A percentile compares a stretch with the other conserved stretches of the same genome.
phyloP scores from a whole-genome alignment of 495 filamentous ascomycete species.

The Tuber indicum region DNA sequence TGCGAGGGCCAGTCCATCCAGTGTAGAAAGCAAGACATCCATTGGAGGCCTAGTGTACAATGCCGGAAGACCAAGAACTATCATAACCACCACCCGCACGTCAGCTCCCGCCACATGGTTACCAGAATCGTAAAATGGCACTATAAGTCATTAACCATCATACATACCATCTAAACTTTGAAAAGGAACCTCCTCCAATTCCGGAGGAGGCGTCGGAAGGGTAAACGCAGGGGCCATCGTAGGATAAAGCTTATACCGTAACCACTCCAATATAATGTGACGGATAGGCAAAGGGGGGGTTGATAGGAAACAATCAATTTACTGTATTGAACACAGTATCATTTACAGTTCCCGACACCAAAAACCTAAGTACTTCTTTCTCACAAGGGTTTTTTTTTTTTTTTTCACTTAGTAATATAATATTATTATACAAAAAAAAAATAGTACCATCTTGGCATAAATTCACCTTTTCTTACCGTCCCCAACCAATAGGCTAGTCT shows the following conservation, averaged over 20 bases:
- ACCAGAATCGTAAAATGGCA: not conserved
- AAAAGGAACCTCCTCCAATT: conserved; percentile 6
- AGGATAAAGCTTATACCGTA: not conserved
- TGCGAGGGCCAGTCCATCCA: conserved; percentile 42
- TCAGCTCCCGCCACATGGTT: conserved; percentile 1
- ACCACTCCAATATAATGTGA: not conserved
- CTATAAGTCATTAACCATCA: not conserved
- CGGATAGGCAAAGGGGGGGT: not conserved
- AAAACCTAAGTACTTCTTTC: not conserved
- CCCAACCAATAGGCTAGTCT: too few relatives aligned
- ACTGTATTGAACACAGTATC: not conserved
- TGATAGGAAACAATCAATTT: not conserved
- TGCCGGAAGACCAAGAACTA: conserved; percentile 49
- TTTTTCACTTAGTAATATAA: not conserved
- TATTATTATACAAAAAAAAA: not conserved
- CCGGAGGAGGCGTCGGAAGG: conserved; percentile 11
- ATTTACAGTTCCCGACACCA: not conserved
- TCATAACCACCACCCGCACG: not conserved
- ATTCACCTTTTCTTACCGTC: not conserved
- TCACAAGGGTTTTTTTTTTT: not conserved
- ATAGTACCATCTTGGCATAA: conserved; percentile 5
- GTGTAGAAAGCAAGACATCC: conserved; percentile 41
- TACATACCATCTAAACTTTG: conserved; percentile 13
- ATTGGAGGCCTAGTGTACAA: conserved; percentile 47
- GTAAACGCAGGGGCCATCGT: conserved; percentile 29